Conservation (phyloP, 179 eudicot species). For the Gypsophila paniculata region DNA sequence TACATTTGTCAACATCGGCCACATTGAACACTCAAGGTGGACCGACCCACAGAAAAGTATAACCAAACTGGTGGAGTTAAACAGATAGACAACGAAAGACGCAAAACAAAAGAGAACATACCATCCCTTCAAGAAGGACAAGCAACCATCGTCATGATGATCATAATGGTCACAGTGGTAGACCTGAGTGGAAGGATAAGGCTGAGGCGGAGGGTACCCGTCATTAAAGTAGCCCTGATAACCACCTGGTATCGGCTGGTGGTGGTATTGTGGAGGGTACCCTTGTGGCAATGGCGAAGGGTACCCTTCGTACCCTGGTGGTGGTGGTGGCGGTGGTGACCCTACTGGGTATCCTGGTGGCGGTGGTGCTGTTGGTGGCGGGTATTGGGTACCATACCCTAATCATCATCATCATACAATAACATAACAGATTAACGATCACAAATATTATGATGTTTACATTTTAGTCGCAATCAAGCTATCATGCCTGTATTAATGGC, state of each 20-base stretch:
- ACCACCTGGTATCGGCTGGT: constrained; percentile 29
- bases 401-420: constrained; percentile 9
- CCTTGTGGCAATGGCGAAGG: constrained; percentile 30
- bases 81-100: not conserved
- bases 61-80: not conserved
- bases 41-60: not conserved
- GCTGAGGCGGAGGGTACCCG: constrained; percentile 47
- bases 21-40: not conserved
- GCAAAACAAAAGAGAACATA: constrained; percentile 22
- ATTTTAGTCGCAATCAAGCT: too few relatives aligned
- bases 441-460: not conserved
- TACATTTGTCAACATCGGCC: not conserved
- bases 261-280: constrained; percentile 16
- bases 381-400: constrained; percentile 53
- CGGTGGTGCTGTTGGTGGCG: constrained; percentile 55
- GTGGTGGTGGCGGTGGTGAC: constrained; percentile 35
- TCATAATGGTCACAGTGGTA: constrained; percentile 46
- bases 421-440: not conserved
- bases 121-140: constrained; percentile 60
- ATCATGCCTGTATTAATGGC: too few relatives aligned
- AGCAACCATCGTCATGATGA: constrained; percentile 26
- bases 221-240: constrained; percentile 65
- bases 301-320: constrained; percentile 40
- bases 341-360: constrained; percentile 19
- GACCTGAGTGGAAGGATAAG: constrained; percentile 40